Evolutionary conservation across 768 basidiomycete genomes (phyloP).

Genomic region (Dacryopinax spathularia): DNA sequence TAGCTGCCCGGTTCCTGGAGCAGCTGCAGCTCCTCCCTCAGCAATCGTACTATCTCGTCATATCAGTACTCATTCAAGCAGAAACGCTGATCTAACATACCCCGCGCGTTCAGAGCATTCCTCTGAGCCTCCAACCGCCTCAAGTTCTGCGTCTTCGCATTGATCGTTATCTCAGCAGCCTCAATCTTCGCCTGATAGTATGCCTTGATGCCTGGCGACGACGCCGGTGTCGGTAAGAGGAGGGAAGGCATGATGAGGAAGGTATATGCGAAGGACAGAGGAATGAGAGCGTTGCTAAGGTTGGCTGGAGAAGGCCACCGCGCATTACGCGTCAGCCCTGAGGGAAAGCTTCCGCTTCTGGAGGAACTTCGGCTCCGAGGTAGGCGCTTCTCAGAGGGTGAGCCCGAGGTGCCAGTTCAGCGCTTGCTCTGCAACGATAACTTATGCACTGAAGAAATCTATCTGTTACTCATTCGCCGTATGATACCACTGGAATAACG

Average conservation of each 20-base stretch:
- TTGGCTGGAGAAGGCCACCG: neutral
- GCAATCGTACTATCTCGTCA: slow-evolving; percentile 50
- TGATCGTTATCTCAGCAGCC: slow-evolving; percentile 79
- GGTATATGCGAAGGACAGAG: neutral
- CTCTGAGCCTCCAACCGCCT: slow-evolving; percentile 90
- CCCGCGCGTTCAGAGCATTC: slow-evolving; percentile 91
- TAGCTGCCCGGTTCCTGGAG: slow-evolving; percentile 93
- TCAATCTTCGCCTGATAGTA: slow-evolving; percentile 98
- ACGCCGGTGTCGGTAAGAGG: slow-evolving; percentile 1
- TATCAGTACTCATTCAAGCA: neutral
- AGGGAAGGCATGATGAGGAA: slow-evolving; percentile 5
- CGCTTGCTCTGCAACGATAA: no score
- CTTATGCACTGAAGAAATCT: no score
- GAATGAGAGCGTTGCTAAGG: neutral
- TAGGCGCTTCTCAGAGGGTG: no score
- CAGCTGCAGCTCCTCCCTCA: slow-evolving; percentile 83
- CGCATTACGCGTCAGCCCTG: neutral
- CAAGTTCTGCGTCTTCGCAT: slow-evolving; percentile 92
- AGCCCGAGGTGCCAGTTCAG: no score
- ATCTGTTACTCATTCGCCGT: no score
- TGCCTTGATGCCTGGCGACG: slow-evolving; percentile 56
- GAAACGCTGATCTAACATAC: slow-evolving; percentile 29
- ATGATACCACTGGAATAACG: no score
- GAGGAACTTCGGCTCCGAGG: neutral
- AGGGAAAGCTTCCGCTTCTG: neutral